Base-by-base conservation (phyloP, 2,329 filamentous ascomycete species). In the Rosellinia necatrix region DNA sequence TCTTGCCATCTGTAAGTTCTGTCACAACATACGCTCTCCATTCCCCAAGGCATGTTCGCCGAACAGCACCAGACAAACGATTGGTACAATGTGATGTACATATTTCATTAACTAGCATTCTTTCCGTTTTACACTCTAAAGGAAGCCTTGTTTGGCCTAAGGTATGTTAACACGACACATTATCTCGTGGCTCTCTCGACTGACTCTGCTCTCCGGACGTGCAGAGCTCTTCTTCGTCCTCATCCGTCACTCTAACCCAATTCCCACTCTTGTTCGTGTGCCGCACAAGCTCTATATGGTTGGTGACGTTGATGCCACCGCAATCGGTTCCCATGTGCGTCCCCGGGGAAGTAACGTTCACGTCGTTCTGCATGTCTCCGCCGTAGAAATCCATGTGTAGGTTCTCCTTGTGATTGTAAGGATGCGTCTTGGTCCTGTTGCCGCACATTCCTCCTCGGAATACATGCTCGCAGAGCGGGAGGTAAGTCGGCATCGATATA, bases 261-360 rank as follows among this genome's bases (percentile, higher is more conserved):
- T 32, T 49, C 13, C 58, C 58, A 13, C 58, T 53, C 40, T 46
- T 49, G 15, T 53, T 61, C 3, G 55, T 40, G 22, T 61, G 58
- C 6, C 55, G 34, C 6, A 59, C 43, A 6, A 59, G 48, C 35
- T 61, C 58, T 42, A 61, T 61, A 37, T 61, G 51, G n/a, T 59
- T 58, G 12, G 58, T 61, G 44, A 61, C 56, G 10, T 38, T 58
- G 29, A 61, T 61, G 0, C 52, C 55, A 6, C 13, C 30, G 30
- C 50, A 50, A 21, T 50, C 38, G 7, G 21, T 32, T n/a, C 41
- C 52, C 10, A 35, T 30, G 34, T 56, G 56, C 10, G 10, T 46
- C 3, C 58, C 55, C 8, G 47, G 58, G 1, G 58, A 61, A 5
- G 54, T 54, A 6, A 60, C 54, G 3, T 58, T 51, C 0, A 60